phyloP scores from a whole-genome alignment of 768 basidiomycete genomes.

The Rhizopogon vesiculosus region DNA sequence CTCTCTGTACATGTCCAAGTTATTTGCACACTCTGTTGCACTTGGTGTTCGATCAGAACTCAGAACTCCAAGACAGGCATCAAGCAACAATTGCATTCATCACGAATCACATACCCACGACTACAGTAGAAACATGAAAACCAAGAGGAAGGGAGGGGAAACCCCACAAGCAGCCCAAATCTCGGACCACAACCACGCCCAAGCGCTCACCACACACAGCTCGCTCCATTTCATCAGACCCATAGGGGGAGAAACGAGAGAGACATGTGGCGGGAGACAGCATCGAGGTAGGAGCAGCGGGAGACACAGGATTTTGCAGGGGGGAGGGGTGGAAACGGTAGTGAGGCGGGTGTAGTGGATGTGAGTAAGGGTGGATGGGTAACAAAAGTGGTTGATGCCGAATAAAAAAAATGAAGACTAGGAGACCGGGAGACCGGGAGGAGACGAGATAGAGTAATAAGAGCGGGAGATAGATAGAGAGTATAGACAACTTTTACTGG shows the following conservation, averaged over 20 bases:
- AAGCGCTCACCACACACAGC: conserved; percentile 44
- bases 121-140: background rate
- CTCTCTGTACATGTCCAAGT: too few species aligned
- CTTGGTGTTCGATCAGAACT: background rate
- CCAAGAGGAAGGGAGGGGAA: background rate
- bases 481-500: conserved; percentile 8
- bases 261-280: conserved; percentile 24
- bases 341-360: background rate
- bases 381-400: conserved; percentile 8
- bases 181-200: conserved; percentile 3
- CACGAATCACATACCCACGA: background rate
- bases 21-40: too few species aligned
- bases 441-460: conserved; percentile 15
- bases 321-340: conserved; percentile 16
- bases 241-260: conserved; percentile 40
- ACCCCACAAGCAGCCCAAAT: conserved; percentile 6
- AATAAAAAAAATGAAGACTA: conserved; percentile 5
- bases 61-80: background rate
- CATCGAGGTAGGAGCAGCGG: conserved; percentile 10
- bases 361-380: background rate
- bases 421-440: conserved; percentile 6
- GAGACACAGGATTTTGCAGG: conserved; percentile 10
- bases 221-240: conserved; percentile 41
- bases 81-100: conserved; percentile 8
- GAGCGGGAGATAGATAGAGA: conserved; percentile 21